Base-by-base conservation (phyloP, 306 rosid species). In the Cucumis melo region DNA sequence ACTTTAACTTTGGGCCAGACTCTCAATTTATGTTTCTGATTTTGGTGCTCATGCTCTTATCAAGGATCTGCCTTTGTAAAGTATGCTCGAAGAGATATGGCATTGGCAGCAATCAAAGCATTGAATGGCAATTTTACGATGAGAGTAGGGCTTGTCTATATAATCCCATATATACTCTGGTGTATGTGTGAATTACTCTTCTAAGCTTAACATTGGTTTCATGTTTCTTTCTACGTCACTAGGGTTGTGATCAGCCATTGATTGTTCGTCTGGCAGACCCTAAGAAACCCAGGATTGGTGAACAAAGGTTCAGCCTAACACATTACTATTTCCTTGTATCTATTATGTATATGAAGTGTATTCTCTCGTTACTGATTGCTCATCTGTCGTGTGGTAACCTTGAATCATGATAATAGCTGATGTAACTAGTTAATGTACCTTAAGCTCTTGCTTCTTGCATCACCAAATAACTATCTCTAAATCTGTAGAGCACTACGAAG, bases 201-300 rank as follows among this genome's bases (percentile, higher is more conserved):
- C 20, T 51, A 14, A 77, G 78, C 78, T 83, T 68, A 74, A 72
- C 42, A 63, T 73, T 87, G n/a, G 60, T 78, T 81, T 61, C 42
- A 14, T 71, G 58, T 75, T 75, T 63, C 57, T 75, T 75, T 63
- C 57, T 59, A 39, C 76, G 48, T 75, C 55, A 54, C 78, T 78
- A 94, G 98, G 97, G 97, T 82, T 89, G 96, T 85, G 86, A 86
- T 77, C 87, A 82, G 80, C 95, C 98, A 41, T 74, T 94, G 77
- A 72, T 77, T 87, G 97, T 94, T 86, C 98, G 97, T 80, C 86
- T 89, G 89, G 98, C 96, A 61, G 97, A 90, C 32, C 96, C 96
- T 74, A 94, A 89, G 88, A 94, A 88, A 87, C 89, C 87, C 14
- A 85, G 78, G 85, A 61, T 62, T 38, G 89, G 88, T 78, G 97